A percentile compares a stretch with the other conserved stretches of the same genome.
These are phyloP conservation scores for Glycine latifolia DNA, from an alignment of 306 rosid species.

Conservation along the genomic window DNA sequence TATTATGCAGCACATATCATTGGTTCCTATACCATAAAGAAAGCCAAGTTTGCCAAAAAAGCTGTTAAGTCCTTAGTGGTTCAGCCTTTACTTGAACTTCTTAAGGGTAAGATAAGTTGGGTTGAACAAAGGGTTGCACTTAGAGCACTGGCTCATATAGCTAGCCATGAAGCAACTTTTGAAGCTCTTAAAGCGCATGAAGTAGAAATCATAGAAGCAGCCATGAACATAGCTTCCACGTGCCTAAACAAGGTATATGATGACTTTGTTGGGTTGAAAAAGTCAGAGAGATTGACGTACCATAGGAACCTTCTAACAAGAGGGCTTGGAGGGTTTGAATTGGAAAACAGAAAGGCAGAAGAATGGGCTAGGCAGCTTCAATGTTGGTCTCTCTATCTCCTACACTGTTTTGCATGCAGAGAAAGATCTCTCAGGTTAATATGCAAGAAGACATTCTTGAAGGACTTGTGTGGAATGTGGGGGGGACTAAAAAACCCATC, in stretches of 20 bases:
- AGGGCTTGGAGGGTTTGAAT: conserved; percentile 66
- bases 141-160: conserved; percentile 73
- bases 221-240: conserved; percentile 55
- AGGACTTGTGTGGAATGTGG: conserved; percentile 61
- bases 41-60: conserved; percentile 55
- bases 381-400: conserved; percentile 69
- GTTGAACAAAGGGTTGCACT: conserved; percentile 78
- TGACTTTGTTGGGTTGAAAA: conserved; percentile 53
- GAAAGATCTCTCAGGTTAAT: conserved; percentile 59
- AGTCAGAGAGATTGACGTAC: conserved; percentile 60
- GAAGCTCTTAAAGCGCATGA: conserved; percentile 54
- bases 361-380: conserved; percentile 80
- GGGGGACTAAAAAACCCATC: conserved; percentile 58
- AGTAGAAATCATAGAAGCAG: conserved; percentile 53
- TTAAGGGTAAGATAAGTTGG: conserved; percentile 75
- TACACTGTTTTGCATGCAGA: conserved; percentile 66
- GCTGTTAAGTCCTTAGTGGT: conserved; percentile 64
- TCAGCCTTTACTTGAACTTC: conserved; percentile 60
- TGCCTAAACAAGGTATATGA: conserved; percentile 58
- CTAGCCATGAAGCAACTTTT: conserved; percentile 59
- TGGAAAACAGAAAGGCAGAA: conserved; percentile 71
- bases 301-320: conserved; percentile 69
- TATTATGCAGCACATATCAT: conserved; percentile 84
- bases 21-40: conserved; percentile 77
- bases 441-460: conserved; percentile 56